phyloP scores from a whole-genome alignment of 1,284 basidiomycete genomes.

The Pascua sp. region DNA sequence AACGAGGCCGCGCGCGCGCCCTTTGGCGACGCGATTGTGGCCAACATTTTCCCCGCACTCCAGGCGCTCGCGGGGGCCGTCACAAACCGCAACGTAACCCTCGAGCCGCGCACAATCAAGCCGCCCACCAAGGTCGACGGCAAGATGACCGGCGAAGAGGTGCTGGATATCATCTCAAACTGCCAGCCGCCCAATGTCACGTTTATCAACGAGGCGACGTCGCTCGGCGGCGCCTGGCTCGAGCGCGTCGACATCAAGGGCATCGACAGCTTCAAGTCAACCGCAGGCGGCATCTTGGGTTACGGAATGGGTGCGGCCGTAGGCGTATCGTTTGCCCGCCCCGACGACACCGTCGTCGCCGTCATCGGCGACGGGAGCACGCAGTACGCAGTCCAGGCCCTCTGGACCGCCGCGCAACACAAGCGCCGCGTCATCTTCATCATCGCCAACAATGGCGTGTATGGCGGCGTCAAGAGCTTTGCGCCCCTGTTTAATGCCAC shows the following conservation, averaged over 20 bases:
- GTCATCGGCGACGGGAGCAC: slow-evolving; percentile 13
- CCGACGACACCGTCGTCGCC: slow-evolving; percentile 12
- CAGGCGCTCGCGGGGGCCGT: neutral
- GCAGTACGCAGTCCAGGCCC: slow-evolving; percentile 11
- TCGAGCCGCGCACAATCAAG: neutral
- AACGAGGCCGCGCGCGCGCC: slow-evolving; percentile 13
- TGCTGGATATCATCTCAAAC: slow-evolving; percentile 3
- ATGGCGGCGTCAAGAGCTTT: slow-evolving; percentile 12
- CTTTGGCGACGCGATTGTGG: slow-evolving; percentile 9
- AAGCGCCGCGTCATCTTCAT: slow-evolving; percentile 9
- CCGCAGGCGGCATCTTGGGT: slow-evolving; percentile 11
- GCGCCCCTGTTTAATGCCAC: slow-evolving; percentile 2
- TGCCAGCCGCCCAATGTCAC: neutral
- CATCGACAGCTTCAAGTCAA: slow-evolving; percentile 6
- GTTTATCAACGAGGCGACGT: slow-evolving; percentile 16
- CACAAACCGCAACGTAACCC: neutral
- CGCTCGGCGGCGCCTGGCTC: slow-evolving; percentile 5
- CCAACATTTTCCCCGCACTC: slow-evolving; percentile 1
- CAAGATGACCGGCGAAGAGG: slow-evolving; percentile 6
- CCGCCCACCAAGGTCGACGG: neutral
- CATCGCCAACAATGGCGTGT: slow-evolving; percentile 13
- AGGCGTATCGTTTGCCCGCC: slow-evolving; percentile 6
- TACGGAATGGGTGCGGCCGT: slow-evolving; percentile 11
- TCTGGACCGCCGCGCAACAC: slow-evolving; percentile 9
- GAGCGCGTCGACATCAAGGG: slow-evolving; percentile 1